Base-by-base conservation (phyloP, 78 protist species). In the Dictyostelium citrinum region DNA sequence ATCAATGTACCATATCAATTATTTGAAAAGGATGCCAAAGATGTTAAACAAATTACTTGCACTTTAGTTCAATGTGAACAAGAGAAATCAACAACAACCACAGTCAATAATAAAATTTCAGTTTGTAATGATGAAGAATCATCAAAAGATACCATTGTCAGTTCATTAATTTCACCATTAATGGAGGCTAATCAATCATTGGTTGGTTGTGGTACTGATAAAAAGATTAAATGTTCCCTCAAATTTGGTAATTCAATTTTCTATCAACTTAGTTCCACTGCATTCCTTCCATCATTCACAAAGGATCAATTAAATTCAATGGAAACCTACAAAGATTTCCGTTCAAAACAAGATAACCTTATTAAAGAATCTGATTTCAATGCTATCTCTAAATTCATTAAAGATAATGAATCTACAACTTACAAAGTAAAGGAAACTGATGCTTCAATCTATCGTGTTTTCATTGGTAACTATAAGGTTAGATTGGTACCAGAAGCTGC, bases 171-270 rank as follows among this genome's bases (percentile, higher is more conserved):
- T 31, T 4, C 43, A 33, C 77, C 77, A 70, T 35, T 70, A 29
- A 29, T 70, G 35, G 77, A 70, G 17, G 77, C 77, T 4, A 70
- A 70, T 70, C 77, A 70, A 70, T 70, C 77, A 70, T 70, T 33
- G 20, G 9, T 70, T 70, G 77, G 77, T 31, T 12, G 45, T 33
- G 77, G 45, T 70, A 33, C 45, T 14, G 77, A 70, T 70, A 70
- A 70, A 33, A 70, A 70, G 45, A 70, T 70, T 70, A 70, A 70
- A 70, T 70, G 77, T 33, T 70, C 77, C 0, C 77, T 70, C 43
- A 70, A 70, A 70, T 70, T 70, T 70, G 77, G 77, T 70, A 70
- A 70, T 17, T 70, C 77, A 33, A 70, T 70, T 70, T 70, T 70
- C 77, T 70, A 70, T 33, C 77, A 70, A 70, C 77, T 70, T 16